Evolutionary conservation across 73 alveolate genomes (phyloP), one percentile per base, ranked within the genome.

Genomic region (Paramecium caudatum): DNA sequence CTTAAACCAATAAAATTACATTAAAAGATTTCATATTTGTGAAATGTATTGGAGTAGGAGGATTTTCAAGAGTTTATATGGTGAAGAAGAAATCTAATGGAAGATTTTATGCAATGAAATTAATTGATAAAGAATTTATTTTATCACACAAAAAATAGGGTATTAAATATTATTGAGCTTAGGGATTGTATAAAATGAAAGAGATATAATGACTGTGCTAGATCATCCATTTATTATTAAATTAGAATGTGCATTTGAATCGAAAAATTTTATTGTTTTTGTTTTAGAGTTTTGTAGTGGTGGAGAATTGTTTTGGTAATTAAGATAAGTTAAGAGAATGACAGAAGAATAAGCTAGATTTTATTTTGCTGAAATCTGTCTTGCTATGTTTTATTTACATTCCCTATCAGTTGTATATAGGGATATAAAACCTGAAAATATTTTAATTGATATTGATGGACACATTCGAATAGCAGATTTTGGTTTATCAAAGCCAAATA

Each of bases 31-130:
- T 91, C 47, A 55, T 46, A 6, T 90, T 92, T 21, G 90, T 96
- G 0, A 92, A 96, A 46, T 94, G 96, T n/a, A 95, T 96, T 50
- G 99, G 99, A 10, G 91, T 93, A 34, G 99, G 99, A 4, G 98
- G 98, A 0, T 96, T 93, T 46, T 91, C 97, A 10, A 91, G 92
- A 47, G 99, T 96, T 3, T 78, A 85, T 69, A 63, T 91, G 34
- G 98, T 95, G 25, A 25, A 96, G 80, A 94, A 94, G 81, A 94
- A 95, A 70, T 95, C 93, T 21, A 94, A 98, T n/a, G 98, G 98
- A 23, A 62, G 92, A 50, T 87, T 96, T 27, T 96, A 70, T 91
- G 99, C 99, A 3, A 62, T 96, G 93, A 96, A 96, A 82, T 49
- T 90, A 6, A 92, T 96, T 92, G 92, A 92, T 46, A 96, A 95